Conservation (phyloP, 2,329 filamentous ascomycete species). For the Trichoderma sp. region DNA sequence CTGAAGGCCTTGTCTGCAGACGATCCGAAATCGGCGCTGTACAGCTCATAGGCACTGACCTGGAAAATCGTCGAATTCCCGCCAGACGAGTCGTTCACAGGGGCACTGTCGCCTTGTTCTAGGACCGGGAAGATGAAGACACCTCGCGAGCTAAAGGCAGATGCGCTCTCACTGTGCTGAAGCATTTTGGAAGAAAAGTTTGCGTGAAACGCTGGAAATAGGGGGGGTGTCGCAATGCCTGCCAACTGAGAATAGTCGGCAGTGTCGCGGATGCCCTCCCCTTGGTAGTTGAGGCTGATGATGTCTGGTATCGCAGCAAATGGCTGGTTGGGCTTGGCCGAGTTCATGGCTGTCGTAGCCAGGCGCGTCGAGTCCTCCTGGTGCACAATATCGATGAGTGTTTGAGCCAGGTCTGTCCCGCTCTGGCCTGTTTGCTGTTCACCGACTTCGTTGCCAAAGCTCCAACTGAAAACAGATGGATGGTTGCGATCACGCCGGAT, state of each 20-base stretch:
- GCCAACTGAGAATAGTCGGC: not conserved
- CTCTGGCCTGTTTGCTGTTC: not conserved
- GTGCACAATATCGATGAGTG: not conserved
- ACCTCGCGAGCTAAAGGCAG: not conserved
- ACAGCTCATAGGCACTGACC: not conserved
- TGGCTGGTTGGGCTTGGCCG: not conserved
- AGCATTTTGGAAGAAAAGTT: not conserved
- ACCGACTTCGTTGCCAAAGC: not conserved
- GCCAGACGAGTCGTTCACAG: not conserved
- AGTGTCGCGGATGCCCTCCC: not conserved
- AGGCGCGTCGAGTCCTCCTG: not conserved
- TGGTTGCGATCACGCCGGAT: not conserved
- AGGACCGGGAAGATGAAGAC: not conserved
- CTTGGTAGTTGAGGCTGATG: not conserved
- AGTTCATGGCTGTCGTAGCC: not conserved
- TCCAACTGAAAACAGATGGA: not conserved
- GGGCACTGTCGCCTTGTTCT: not conserved
- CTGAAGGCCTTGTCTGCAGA: not conserved
- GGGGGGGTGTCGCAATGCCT: not conserved
- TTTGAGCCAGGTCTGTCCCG: not conserved
- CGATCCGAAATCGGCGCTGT: not conserved
- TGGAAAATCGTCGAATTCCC: not conserved
- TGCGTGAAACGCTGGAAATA: not conserved
- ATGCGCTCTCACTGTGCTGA: not conserved
- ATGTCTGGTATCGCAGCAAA: not conserved